A percentile compares a stretch with the other conserved stretches of the same genome.
phyloP scores from a whole-genome alignment of 306 rosid genomes.

The Oxytropis ochrocephala region DNA sequence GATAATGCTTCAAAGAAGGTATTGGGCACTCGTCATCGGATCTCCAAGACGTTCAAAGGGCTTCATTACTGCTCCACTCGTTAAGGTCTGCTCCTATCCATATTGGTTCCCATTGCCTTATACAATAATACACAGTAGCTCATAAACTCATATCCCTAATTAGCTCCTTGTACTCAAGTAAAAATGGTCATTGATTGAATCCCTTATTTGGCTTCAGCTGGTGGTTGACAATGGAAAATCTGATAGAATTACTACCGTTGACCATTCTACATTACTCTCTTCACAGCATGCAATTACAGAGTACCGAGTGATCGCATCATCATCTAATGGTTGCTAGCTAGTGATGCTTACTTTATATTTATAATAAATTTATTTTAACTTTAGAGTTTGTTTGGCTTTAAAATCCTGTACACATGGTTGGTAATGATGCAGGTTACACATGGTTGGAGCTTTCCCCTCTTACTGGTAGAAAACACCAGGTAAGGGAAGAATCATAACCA shows the following conservation, averaged over 20 bases:
- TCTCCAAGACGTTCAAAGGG: constrained; percentile 70
- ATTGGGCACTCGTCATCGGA: constrained; percentile 90
- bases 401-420: not conserved
- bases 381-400: not conserved
- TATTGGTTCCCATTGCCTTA: not conserved
- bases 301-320: constrained; percentile 64
- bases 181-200: not conserved
- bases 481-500: constrained; percentile 10
- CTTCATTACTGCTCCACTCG: constrained; percentile 60
- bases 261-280: constrained; percentile 31
- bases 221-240: constrained; percentile 78
- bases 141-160: not conserved
- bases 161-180: no score
- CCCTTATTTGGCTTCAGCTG: constrained; percentile 49
- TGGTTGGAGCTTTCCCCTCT: constrained; percentile 90
- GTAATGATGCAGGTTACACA: constrained; percentile 58
- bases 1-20: constrained; percentile 60
- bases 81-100: constrained; percentile 55
- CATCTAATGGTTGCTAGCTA: constrained; percentile 61
- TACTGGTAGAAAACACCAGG: constrained; percentile 99
- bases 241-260: constrained; percentile 56
- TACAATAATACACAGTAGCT: not conserved
- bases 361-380: not conserved
- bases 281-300: constrained; percentile 77
- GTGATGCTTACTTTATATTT: constrained; percentile 19